phyloP scores from a whole-genome alignment of 306 rosid species.

The Luffa acutangula region DNA sequence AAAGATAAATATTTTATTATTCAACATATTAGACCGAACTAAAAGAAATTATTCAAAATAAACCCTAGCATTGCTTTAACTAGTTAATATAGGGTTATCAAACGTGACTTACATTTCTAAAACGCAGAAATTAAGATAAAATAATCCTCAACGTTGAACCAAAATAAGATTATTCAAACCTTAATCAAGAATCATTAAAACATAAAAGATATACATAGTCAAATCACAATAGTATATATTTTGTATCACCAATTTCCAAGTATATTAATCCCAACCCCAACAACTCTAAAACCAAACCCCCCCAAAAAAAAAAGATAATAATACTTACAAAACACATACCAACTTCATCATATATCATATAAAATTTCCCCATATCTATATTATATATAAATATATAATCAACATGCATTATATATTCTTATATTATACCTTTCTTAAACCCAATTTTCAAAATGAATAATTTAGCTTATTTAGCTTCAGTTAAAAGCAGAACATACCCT shows the following conservation, averaged over 20 bases:
- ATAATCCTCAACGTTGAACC: background rate
- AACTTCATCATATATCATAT: background rate
- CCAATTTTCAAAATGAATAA: background rate
- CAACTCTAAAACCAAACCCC: background rate
- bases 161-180: background rate
- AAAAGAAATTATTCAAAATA: too few species aligned
- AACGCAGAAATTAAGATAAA: background rate
- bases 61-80: too few species aligned
- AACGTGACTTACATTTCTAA: too few species aligned
- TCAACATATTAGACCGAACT: too few species aligned
- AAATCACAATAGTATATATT: background rate
- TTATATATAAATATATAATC: background rate
- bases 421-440: background rate
- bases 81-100: too few species aligned
- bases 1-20: too few species aligned
- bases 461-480: background rate
- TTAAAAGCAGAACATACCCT: constrained; percentile 38
- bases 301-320: background rate
- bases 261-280: background rate
- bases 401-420: background rate
- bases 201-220: background rate
- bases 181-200: background rate
- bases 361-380: background rate
- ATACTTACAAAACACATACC: constrained; percentile 4
- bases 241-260: background rate